Percentiles rank a stretch among this genome's conserved stretches.
Evolutionary conservation across 192 early-diverging fungal species (phyloP).

Genomic region (Coemansia sp.): DNA sequence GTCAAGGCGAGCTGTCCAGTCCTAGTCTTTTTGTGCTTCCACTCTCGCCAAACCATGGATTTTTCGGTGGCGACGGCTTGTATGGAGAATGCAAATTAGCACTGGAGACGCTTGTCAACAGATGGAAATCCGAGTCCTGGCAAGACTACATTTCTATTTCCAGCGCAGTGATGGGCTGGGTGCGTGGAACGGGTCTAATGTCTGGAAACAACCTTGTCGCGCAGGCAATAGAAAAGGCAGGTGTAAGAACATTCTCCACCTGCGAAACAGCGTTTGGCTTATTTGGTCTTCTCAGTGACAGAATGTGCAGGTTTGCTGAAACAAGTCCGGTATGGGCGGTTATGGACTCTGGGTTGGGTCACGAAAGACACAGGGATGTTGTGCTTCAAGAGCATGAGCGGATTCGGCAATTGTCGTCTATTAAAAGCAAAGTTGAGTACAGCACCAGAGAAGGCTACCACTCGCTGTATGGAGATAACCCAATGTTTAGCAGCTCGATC

Average conservation of each 20-base stretch:
- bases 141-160: slow-evolving; percentile 80
- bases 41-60: slow-evolving; percentile 90
- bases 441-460: slow-evolving; percentile 6
- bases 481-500: background rate
- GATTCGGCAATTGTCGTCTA: background rate
- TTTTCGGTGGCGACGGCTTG: slow-evolving; percentile 87
- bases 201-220: slow-evolving; percentile 82
- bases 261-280: slow-evolving; percentile 96
- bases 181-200: slow-evolving; percentile 94
- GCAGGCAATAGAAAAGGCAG: slow-evolving; percentile 80
- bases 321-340: slow-evolving; percentile 83
- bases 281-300: slow-evolving; percentile 79
- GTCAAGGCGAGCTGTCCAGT: slow-evolving; percentile 64
- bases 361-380: slow-evolving; percentile 44
- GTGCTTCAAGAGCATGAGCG: background rate
- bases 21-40: slow-evolving; percentile 88
- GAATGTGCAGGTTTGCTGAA: slow-evolving; percentile 66
- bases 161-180: slow-evolving; percentile 95
- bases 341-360: slow-evolving; percentile 81
- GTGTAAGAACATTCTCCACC: slow-evolving; percentile 78
- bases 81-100: slow-evolving; percentile 93
- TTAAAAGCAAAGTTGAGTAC: background rate
- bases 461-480: background rate
- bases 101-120: slow-evolving; percentile 86
- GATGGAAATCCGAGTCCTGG: slow-evolving; percentile 91